Evolutionary conservation across 768 basidiomycete species (phyloP).

Genomic region (Boletus rex-veris): DNA sequence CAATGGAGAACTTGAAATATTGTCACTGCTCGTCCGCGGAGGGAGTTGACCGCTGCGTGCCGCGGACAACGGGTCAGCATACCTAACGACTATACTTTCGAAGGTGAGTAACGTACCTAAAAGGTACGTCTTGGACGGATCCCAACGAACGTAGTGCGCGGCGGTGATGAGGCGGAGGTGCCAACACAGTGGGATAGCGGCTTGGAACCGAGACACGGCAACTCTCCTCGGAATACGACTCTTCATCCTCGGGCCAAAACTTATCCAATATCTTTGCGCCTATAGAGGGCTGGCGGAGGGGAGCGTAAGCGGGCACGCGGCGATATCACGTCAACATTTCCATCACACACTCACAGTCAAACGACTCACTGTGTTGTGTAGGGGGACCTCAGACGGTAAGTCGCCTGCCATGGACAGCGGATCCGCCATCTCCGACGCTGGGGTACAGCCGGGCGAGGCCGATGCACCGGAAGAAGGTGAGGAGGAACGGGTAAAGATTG

Average conservation of each 20-base stretch:
- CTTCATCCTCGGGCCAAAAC: conserved; percentile 33
- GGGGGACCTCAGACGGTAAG: not conserved
- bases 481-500: conserved; percentile 20
- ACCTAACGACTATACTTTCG: not conserved
- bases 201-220: conserved; percentile 2
- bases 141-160: conserved; percentile 18
- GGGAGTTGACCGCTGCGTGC: conserved; percentile 16
- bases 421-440: conserved; percentile 21
- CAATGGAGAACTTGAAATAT: conserved; percentile 12
- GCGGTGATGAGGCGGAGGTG: conserved; percentile 31
- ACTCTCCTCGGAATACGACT: conserved; percentile 18
- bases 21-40: conserved; percentile 14
- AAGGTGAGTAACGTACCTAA: conserved; percentile 12
- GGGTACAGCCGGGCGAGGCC: conserved; percentile 10
- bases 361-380: conserved; percentile 14
- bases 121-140: conserved; percentile 5
- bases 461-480: conserved; percentile 15
- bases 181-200: conserved; percentile 18
- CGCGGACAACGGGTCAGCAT: not conserved
- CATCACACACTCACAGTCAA: not conserved
- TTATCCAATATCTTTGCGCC: conserved; percentile 28
- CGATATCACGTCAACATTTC: conserved; percentile 8
- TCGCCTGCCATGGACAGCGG: conserved; percentile 11
- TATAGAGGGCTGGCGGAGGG: conserved; percentile 22
- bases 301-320: not conserved